Percentiles rank a stretch among this genome's conserved stretches.
Evolutionary conservation across 768 basidiomycete genomes (phyloP).

Genomic region (Lactifluus echinatus): DNA sequence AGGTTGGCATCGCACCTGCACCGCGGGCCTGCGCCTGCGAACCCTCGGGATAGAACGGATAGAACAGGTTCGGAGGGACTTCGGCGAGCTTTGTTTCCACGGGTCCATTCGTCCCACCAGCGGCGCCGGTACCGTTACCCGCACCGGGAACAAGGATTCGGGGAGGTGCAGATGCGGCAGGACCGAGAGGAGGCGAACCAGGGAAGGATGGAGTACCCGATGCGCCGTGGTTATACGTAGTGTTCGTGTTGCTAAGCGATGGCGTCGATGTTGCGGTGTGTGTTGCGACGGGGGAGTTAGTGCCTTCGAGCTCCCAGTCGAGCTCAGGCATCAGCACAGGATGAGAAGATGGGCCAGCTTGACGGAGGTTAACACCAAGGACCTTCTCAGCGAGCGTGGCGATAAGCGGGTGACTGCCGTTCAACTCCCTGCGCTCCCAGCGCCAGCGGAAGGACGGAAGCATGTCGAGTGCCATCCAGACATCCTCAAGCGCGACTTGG

Average conservation of each 20-base stretch:
- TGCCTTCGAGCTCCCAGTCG: slow-evolving; percentile 37
- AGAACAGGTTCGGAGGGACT: slow-evolving; percentile 62
- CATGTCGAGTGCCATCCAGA: slow-evolving; percentile 84
- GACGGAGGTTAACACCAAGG: slow-evolving; percentile 62
- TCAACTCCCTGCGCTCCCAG: slow-evolving; percentile 79
- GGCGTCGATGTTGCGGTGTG: slow-evolving; percentile 18
- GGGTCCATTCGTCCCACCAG: not conserved
- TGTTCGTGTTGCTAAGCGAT: slow-evolving; percentile 30
- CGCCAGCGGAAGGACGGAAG: slow-evolving; percentile 86
- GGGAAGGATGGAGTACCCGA: slow-evolving; percentile 25
- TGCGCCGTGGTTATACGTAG: slow-evolving; percentile 24
- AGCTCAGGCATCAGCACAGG: slow-evolving; percentile 35
- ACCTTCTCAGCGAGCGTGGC: slow-evolving; percentile 75
- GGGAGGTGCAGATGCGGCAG: slow-evolving; percentile 2
- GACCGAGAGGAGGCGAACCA: slow-evolving; percentile 17
- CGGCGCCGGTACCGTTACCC: not conserved
- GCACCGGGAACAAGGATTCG: not conserved
- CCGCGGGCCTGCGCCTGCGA: slow-evolving; percentile 19
- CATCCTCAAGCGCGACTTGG: slow-evolving; percentile 66
- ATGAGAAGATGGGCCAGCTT: slow-evolving; percentile 35
- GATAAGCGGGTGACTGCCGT: slow-evolving; percentile 77
- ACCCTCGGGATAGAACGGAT: slow-evolving; percentile 67
- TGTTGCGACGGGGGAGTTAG: slow-evolving; percentile 6
- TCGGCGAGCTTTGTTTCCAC: slow-evolving; percentile 42
- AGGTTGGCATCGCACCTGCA: slow-evolving; percentile 14